phyloP scores from a whole-genome alignment of 164 flowering plant species.

The Liriodendron chinense region DNA sequence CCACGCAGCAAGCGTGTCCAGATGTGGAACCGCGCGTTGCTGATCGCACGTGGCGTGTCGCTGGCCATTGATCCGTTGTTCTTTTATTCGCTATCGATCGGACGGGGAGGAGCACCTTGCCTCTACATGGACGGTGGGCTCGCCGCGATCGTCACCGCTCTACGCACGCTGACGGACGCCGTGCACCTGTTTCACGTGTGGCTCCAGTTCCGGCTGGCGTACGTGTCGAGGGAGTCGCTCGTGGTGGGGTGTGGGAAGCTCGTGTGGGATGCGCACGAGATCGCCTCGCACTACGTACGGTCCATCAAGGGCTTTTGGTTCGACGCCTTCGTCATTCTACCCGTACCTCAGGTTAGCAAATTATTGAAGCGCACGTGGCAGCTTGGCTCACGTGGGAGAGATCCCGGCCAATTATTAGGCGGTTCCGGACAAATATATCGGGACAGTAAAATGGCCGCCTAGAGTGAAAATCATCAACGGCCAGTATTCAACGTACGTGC shows the following conservation, averaged over 20 bases:
- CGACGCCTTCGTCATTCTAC: constrained; percentile 82
- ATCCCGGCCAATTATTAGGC: too few species aligned
- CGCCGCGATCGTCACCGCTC: constrained; percentile 63
- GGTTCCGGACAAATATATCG: too few species aligned
- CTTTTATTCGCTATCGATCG: constrained; percentile 79
- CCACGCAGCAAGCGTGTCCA: constrained; percentile 76
- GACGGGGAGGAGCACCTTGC: constrained; percentile 67
- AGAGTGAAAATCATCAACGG: too few species aligned
- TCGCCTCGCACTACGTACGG: constrained; percentile 68
- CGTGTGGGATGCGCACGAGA: constrained; percentile 86
- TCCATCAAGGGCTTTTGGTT: constrained; percentile 91
- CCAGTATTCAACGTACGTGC: too few species aligned
- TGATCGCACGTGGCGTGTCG: constrained; percentile 73
- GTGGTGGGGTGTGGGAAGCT: constrained; percentile 95
- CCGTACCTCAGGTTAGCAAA: constrained; percentile 78
- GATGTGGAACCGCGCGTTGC: constrained; percentile 65
- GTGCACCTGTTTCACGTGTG: constrained; percentile 77
- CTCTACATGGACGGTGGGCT: constrained; percentile 78
- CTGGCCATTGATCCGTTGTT: constrained; percentile 90
- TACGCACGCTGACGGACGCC: constrained; percentile 72
- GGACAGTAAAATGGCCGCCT: too few species aligned
- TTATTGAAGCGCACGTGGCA: background rate
- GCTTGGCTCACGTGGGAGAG: background rate
- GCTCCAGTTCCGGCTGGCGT: constrained; percentile 81
- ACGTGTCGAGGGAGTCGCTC: constrained; percentile 82